Evolutionary conservation across 2,329 filamentous ascomycete genomes (phyloP), one percentile per base, ranked within the genome.

Genomic region (Akanthomyces uredinophilus): DNA sequence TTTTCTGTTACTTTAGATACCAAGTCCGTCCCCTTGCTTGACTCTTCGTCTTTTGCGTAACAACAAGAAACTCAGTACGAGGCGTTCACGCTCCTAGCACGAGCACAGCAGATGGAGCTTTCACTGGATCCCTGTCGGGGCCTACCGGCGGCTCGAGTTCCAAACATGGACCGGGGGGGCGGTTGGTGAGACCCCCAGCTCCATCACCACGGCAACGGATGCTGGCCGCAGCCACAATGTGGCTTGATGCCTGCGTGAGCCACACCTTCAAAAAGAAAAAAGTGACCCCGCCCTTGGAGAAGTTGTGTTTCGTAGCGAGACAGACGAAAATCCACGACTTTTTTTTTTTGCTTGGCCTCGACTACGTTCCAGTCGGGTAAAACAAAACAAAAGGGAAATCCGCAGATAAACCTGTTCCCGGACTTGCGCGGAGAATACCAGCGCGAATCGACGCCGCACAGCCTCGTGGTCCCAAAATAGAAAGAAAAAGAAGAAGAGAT

Each of bases 121-220:
- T 46, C 57, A 46, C 41, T 11, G 32, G 32, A 41, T 24, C 47
- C 47, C 13, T 32, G 47, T 32, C 47, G 27, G 32, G 47, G 27
- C 11, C 44, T 10, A 20, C 44, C n/a, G 44, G 44, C 20, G 44
- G 44, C 44, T 20, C 44, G 20, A 24, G 44, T 47, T 47, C 44
- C 44, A 50, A 50, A 32, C 18, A 24, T 13, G 16, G 67, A 29
- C 27, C 27, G 67, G 24, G 44, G 11, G 32, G 57, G 14, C 39
- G 24, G 22, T 18, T n/a, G 49, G 57, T 51, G 57, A 51, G 57
- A 63, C 43, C 62, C 62, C 29, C 43, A 22, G 46, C 5, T n/a
- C 37, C n/a, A 64, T 69, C 62, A 59, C 64, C 65, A 64, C 51
- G 63, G 68, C 67, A 69, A 69, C 68, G 55, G 5, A 39, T 6